These are phyloP conservation scores for Lipomyces chichibuensis DNA, from an alignment of 805 yeast species.

Conservation along the genomic window DNA sequence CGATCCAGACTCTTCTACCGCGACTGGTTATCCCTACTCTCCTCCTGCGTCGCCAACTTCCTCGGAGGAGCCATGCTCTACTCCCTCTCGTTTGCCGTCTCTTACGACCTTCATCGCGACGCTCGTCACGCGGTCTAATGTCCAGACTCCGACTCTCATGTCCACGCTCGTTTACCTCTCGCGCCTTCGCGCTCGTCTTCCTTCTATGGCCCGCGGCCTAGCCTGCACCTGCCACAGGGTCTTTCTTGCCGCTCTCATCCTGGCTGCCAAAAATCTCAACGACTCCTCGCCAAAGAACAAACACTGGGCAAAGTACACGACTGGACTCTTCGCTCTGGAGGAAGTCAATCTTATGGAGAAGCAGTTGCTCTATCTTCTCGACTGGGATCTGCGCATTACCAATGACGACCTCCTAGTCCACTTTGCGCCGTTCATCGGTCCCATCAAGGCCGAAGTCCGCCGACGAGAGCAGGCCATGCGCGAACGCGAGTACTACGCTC, in stretches of 20 bases:
- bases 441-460: conserved; percentile 62
- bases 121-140: conserved; percentile 79
- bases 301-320: conserved; percentile 94
- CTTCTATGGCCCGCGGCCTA: conserved; percentile 88
- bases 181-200: conserved; percentile 74
- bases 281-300: conserved; percentile 94
- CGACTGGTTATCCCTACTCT: conserved; percentile 42
- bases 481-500: conserved; percentile 27
- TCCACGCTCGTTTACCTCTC: conserved; percentile 82
- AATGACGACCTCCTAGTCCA: conserved; percentile 70
- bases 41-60: conserved; percentile 49
- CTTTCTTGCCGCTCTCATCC: conserved; percentile 81
- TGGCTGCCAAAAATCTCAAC: conserved; percentile 90
- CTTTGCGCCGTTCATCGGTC: conserved; percentile 72
- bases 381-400: conserved; percentile 79
- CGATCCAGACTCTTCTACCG: conserved; percentile 38
- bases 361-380: conserved; percentile 77
- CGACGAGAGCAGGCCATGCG: conserved; percentile 30
- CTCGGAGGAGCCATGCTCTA: conserved; percentile 5
- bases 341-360: conserved; percentile 92
- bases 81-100: conserved; percentile 46
- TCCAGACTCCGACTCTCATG: conserved; percentile 94
- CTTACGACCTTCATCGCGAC: conserved; percentile 68
- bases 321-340: conserved; percentile 71
- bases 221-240: conserved; percentile 88